Conservation (phyloP, 352 stramenopile genomes). For the Lagenidium sp. region DNA sequence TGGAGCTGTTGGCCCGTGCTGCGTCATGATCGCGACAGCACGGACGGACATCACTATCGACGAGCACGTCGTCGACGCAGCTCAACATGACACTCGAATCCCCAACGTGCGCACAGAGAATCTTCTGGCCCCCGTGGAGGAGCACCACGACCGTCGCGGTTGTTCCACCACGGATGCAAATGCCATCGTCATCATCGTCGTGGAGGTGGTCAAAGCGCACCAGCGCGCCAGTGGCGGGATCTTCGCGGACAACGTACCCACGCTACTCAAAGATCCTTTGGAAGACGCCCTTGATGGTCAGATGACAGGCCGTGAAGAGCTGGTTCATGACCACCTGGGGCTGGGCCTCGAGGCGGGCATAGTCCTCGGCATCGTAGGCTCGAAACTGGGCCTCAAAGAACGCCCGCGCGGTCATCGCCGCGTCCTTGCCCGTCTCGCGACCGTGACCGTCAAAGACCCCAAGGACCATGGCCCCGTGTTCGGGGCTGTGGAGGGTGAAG, state of each 20-base stretch:
- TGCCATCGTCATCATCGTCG: slow-evolving; percentile 18
- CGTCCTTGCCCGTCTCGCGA: slow-evolving; percentile 58
- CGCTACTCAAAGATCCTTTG: slow-evolving; percentile 40
- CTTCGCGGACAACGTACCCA: slow-evolving; percentile 48
- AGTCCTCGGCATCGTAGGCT: slow-evolving; percentile 29
- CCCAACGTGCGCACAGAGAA: slow-evolving; percentile 78
- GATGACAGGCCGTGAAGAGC: slow-evolving; percentile 55
- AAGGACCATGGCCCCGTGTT: slow-evolving; percentile 37
- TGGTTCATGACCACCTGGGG: slow-evolving; percentile 35
- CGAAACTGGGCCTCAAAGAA: slow-evolving; percentile 65
- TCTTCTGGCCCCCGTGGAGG: slow-evolving; percentile 48
- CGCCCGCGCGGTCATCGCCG: slow-evolving; percentile 41
- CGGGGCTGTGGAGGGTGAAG: slow-evolving; percentile 48
- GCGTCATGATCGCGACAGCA: slow-evolving; percentile 2
- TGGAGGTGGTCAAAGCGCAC: slow-evolving; percentile 25
- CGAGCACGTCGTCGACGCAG: slow-evolving; percentile 13
- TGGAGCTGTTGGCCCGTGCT: slow-evolving; percentile 1
- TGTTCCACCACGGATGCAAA: slow-evolving; percentile 85
- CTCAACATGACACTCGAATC: slow-evolving; percentile 57
- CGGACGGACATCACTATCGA: slow-evolving; percentile 14
- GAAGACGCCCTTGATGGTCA: slow-evolving; percentile 54
- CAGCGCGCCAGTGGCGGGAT: slow-evolving; percentile 49
- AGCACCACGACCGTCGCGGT: slow-evolving; percentile 80
- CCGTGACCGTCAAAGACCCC: slow-evolving; percentile 86
- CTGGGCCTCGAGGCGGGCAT: slow-evolving; percentile 35